phyloP scores from a whole-genome alignment of 208 protist genomes.

The Wallacemonas sp. region DNA sequence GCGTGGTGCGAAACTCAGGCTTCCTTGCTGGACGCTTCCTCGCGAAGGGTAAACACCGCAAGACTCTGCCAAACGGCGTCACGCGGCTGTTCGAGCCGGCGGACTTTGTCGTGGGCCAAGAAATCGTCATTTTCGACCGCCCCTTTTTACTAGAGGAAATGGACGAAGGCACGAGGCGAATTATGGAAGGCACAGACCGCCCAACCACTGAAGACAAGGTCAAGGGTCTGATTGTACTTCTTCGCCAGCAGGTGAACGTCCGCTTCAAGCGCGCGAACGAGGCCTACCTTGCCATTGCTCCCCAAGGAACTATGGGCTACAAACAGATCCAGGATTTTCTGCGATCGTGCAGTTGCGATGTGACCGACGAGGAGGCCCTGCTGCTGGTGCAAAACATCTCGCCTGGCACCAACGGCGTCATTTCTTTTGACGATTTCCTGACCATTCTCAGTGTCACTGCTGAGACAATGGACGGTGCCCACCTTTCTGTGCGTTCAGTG shows the following conservation, averaged over 20 bases:
- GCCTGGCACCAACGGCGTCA: slow-evolving; percentile 59
- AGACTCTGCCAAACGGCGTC: slow-evolving; percentile 62
- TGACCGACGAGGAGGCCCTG: slow-evolving; percentile 83
- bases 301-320: slow-evolving; percentile 77
- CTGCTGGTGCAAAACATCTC: slow-evolving; percentile 77
- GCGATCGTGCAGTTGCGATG: slow-evolving; percentile 76
- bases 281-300: slow-evolving; percentile 73
- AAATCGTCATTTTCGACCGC: slow-evolving; percentile 69
- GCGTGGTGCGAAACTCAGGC: slow-evolving; percentile 79
- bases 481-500: slow-evolving; percentile 54
- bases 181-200: slow-evolving; percentile 70
- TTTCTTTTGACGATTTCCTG: slow-evolving; percentile 82
- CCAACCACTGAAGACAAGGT: slow-evolving; percentile 57
- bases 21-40: slow-evolving; percentile 92
- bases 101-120: slow-evolving; percentile 80
- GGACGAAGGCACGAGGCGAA: slow-evolving; percentile 66
- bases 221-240: slow-evolving; percentile 64
- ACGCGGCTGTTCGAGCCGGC: slow-evolving; percentile 56
- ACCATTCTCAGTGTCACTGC: slow-evolving; percentile 63
- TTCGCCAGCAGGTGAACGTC: slow-evolving; percentile 83
- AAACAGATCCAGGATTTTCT: slow-evolving; percentile 83
- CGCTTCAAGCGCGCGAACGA: slow-evolving; percentile 76
- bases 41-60: slow-evolving; percentile 68
- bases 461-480: slow-evolving; percentile 71
- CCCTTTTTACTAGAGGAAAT: slow-evolving; percentile 76